Base-by-base conservation (phyloP, 2,329 filamentous ascomycete species). In the Sphaerostilbella broomeana region DNA sequence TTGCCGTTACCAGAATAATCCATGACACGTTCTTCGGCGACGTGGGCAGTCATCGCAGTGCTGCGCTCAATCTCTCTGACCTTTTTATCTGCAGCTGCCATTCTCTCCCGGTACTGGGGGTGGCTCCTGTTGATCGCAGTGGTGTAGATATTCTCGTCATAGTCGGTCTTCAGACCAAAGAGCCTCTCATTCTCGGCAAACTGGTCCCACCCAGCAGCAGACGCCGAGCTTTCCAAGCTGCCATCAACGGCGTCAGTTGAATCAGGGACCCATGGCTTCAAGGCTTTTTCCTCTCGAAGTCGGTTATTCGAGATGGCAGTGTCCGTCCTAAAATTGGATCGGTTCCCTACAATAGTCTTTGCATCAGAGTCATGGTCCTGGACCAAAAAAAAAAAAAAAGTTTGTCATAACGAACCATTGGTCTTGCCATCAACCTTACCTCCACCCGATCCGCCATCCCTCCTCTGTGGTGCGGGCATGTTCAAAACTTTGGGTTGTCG, bases 91-190 rank as follows among this genome's bases (percentile, higher is more conserved):
- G 89, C 92, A 24, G 81, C 76, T 4, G 84, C 87, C 52, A 84
- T 73, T 48, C 82, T 78, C 59, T 86, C 79, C 47, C 77, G 81
- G 62, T 94, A 95, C 38, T 83, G 72, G 1, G 92, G 89, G 52
- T 94, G 81, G 47, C 64, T 84, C 55, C 81, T 86, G 62, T 98
- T 79, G 55, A 98, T 94, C 27, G 77, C 68, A 8, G 92, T 98
- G 2, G 92, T 98, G 65, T 98, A 98, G 29, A 92, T 79, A 51
- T 86, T 88, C 63, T 97, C 92, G 55, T 97, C 81, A 58, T 97
- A 98, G 53, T 88, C 87, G 37, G 84, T 92, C 62, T 79, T 86
- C 26, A 94, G 66, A 24, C 92, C 92, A 56, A 95, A 97, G 20
- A 87, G 77, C 40, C 79, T 75, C 63, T 94, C 86, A 55, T 97